A percentile compares a stretch with the other conserved stretches of the same genome.
phyloP scores from a whole-genome alignment of 192 early-diverging fungal species.

The Funneliformis geosporum region DNA sequence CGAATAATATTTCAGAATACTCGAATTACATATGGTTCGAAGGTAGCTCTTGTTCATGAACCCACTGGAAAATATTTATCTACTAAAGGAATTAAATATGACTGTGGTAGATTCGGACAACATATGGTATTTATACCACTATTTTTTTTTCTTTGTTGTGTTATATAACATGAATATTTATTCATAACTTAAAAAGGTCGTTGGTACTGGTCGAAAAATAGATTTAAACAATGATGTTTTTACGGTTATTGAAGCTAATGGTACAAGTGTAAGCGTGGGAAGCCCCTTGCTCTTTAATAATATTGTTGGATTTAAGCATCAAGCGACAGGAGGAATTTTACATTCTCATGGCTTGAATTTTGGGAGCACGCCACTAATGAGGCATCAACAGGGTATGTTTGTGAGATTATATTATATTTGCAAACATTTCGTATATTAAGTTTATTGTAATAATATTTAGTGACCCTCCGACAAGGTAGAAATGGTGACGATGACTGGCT shows the following conservation, averaged over 20 bases:
- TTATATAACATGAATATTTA: too few relatives aligned
- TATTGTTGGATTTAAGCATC: background rate
- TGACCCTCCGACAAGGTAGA: too few relatives aligned
- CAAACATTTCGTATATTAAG: too few relatives aligned
- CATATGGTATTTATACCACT: background rate
- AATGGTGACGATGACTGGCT: too few relatives aligned
- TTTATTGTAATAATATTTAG: too few relatives aligned
- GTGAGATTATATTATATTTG: too few relatives aligned
- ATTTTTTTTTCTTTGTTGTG: background rate
- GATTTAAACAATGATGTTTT: background rate
- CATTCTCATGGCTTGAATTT: background rate
- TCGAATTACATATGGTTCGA: background rate
- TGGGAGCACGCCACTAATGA: background rate
- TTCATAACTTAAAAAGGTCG: background rate
- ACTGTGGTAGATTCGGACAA: background rate
- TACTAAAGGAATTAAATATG: background rate
- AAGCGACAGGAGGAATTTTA: background rate
- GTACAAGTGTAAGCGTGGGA: background rate
- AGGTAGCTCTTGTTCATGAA: background rate
- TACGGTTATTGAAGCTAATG: background rate
- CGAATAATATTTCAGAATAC: background rate
- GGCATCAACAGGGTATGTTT: background rate
- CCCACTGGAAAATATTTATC: constrained; percentile 7
- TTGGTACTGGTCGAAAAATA: background rate
- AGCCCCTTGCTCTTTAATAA: background rate